These are phyloP conservation scores for Globisporangium radiosum DNA, from an alignment of 352 stramenopile species.

Conservation along the genomic window DNA sequence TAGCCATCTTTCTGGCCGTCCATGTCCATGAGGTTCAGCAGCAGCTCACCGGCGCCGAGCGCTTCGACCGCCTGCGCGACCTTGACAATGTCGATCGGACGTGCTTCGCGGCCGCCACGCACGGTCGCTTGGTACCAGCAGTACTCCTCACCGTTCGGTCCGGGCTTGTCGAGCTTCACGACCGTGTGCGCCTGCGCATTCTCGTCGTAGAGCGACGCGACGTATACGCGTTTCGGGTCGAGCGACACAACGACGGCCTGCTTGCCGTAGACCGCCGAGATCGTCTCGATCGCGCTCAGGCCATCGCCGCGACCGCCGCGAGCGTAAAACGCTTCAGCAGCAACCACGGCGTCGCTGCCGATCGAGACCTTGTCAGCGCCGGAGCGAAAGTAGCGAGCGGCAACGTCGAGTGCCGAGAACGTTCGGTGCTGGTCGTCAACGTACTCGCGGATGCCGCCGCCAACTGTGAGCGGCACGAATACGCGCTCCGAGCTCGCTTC, in stretches of 20 bases:
- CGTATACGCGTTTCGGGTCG: constrained; percentile 90
- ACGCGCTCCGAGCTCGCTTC: constrained; percentile 92
- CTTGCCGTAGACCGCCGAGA: constrained; percentile 94
- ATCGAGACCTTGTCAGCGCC: constrained; percentile 98
- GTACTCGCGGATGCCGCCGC: constrained; percentile 96
- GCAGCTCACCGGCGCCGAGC: constrained; percentile 95
- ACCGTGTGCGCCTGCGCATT: constrained; percentile 50
- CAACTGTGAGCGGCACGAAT: constrained; percentile 97
- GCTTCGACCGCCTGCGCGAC: constrained; percentile 86
- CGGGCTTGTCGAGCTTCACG: constrained; percentile 69
- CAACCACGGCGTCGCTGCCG: constrained; percentile 94
- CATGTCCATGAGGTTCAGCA: constrained; percentile 99
- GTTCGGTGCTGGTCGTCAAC: constrained; percentile 82
- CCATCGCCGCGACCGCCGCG: constrained; percentile 62
- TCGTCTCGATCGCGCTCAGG: constrained; percentile 93
- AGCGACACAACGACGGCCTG: constrained; percentile 98
- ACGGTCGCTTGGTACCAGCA: constrained; percentile 99
- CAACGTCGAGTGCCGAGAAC: constrained; percentile 94
- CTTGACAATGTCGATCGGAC: constrained; percentile 83
- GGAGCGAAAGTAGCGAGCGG: constrained; percentile 95
- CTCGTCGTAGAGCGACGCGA: constrained; percentile 65
- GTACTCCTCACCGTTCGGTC: constrained; percentile 91
- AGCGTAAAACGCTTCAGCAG: constrained; percentile 87
- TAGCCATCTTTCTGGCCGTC: constrained; percentile 95
- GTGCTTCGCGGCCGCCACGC: constrained; percentile 91